Conservation (phyloP, 1,284 basidiomycete species). For the Porogramme epimiltina region DNA sequence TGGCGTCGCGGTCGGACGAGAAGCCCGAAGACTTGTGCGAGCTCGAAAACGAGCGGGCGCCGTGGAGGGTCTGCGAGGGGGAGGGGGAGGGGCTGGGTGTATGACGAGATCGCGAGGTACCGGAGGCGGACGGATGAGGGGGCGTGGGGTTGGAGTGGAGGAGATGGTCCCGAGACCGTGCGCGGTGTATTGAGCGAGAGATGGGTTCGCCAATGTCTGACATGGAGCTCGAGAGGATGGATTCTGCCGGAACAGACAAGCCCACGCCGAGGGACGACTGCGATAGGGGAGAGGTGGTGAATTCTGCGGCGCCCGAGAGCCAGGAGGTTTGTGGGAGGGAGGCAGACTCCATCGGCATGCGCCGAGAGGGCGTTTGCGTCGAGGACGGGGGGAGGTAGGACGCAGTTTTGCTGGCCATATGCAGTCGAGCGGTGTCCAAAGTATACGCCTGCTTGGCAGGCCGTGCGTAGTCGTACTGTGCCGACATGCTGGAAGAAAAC, state of each 20-base stretch:
- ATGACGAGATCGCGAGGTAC: slow-evolving; percentile 11
- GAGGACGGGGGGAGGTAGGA: slow-evolving; percentile 9
- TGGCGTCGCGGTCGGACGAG: slow-evolving; percentile 32
- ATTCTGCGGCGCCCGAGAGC: slow-evolving; percentile 17
- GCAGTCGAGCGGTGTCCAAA: slow-evolving; percentile 14
- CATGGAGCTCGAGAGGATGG: slow-evolving; percentile 12
- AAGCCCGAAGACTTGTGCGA: slow-evolving; percentile 28
- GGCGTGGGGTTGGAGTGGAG: slow-evolving; percentile 8
- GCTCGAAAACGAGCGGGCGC: slow-evolving; percentile 16
- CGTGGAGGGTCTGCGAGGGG: slow-evolving; percentile 7
- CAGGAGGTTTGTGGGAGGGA: slow-evolving; percentile 17
- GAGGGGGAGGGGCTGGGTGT: slow-evolving; percentile 17
- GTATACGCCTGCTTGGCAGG: slow-evolving; percentile 14
- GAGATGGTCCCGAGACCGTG: slow-evolving; percentile 15
- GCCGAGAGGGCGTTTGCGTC: slow-evolving; percentile 8
- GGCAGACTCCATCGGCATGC: slow-evolving; percentile 12
- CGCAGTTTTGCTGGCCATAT: slow-evolving; percentile 13
- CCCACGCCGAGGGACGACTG: slow-evolving; percentile 10
- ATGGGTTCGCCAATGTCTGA: slow-evolving; percentile 19
- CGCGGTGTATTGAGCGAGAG: slow-evolving; percentile 8
- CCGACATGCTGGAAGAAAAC: slow-evolving; percentile 15
- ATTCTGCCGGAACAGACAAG: slow-evolving; percentile 8
- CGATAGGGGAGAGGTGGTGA: slow-evolving; percentile 2
- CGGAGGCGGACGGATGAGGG: slow-evolving; percentile 6
- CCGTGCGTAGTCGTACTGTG: slow-evolving; percentile 18